These are phyloP conservation scores for Kwoniella sp. DNA, from an alignment of 768 basidiomycete genomes.

Conservation along the genomic window DNA sequence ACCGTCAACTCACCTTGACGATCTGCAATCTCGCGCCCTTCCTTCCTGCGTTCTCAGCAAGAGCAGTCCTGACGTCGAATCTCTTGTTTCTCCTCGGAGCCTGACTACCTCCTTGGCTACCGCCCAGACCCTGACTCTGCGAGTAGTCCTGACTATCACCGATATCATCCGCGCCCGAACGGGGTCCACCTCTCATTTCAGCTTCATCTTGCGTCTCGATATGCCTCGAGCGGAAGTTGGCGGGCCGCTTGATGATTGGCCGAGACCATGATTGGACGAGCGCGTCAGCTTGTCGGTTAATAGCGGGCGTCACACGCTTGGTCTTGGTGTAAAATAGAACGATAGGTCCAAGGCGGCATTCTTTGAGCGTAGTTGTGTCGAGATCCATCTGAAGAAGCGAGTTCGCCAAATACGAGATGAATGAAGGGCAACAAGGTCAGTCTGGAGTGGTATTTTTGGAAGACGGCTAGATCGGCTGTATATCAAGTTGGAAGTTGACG, in stretches of 20 bases:
- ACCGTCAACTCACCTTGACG: conserved; percentile 28
- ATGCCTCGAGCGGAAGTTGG: conserved; percentile 29
- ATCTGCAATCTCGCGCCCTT: conserved; percentile 41
- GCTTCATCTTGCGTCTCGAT: conserved; percentile 21
- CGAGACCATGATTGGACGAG: conserved; percentile 65
- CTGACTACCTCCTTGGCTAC: conserved; percentile 10
- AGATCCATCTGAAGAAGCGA: conserved; percentile 70
- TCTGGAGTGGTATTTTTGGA: too few species aligned
- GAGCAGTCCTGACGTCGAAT: conserved; percentile 39
- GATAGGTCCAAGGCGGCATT: conserved; percentile 83
- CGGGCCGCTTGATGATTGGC: conserved; percentile 50
- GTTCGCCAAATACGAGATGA: not conserved
- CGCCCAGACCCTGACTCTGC: not conserved
- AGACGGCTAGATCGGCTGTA: conserved; percentile 17
- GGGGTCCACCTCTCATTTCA: not conserved
- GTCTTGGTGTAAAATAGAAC: conserved; percentile 95
- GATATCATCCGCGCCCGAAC: conserved; percentile 6
- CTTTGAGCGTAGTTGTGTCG: conserved; percentile 84
- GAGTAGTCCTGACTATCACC: conserved; percentile 12
- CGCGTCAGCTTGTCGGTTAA: conserved; percentile 77
- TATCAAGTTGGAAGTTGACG: conserved; percentile 15
- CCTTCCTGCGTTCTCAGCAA: conserved; percentile 44
- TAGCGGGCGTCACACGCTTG: conserved; percentile 80
- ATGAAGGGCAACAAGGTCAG: not conserved
- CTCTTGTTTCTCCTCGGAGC: conserved; percentile 23